Evolutionary conservation across 208 protist species (phyloP), one percentile per base, ranked within the genome.

Genomic region (Zelonia costaricensis): DNA sequence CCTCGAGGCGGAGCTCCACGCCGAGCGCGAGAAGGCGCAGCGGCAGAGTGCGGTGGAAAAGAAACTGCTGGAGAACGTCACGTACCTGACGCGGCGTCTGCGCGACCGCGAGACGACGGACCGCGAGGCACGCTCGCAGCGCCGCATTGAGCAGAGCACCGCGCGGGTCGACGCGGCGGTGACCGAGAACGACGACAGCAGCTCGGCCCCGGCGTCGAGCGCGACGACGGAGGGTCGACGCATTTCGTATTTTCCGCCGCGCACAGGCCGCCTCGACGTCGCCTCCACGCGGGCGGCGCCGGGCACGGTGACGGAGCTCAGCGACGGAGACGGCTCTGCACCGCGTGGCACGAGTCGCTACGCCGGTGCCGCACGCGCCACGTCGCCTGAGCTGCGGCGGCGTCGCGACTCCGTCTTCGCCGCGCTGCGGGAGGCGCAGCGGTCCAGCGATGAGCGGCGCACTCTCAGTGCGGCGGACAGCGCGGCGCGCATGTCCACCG

Each of bases 41-140:
- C 71, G 69, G 22, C 69, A 84, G 59, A 39, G 55, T 15, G 30
- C 43, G 18, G 44, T 69, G 18, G 80, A 85, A 54, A 71, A 67
- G 20, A 70, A 76, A 42, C 47, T 91, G 44, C 55, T 88, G 28
- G 69, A 70, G 12, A 78, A 84, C 43, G 62, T 91, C 9, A 40
- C 45, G 4, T 46, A 42, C 35, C 47, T 91, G 1, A 76, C 78
- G 23, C 66, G 54, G 20, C 75, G 78, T 28, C 66, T 91, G 30
- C 78, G 71, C 22, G 51, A 20, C 8, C 56, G 76, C 15, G 80
- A 91, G 52, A 62, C 57, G 13, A 39, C 51, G 15, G 70, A 83
- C 39, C 66, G 49, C 25, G 63, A 65, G n/a, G 31, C 59, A 8
- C 75, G 69, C 20, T n/a, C 28, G 38, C 63, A 76, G 38, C 72